Evolutionary conservation across 768 basidiomycete genomes (phyloP), one percentile per base, ranked within the genome.

Genomic region (Rhodocollybia butyracea): DNA sequence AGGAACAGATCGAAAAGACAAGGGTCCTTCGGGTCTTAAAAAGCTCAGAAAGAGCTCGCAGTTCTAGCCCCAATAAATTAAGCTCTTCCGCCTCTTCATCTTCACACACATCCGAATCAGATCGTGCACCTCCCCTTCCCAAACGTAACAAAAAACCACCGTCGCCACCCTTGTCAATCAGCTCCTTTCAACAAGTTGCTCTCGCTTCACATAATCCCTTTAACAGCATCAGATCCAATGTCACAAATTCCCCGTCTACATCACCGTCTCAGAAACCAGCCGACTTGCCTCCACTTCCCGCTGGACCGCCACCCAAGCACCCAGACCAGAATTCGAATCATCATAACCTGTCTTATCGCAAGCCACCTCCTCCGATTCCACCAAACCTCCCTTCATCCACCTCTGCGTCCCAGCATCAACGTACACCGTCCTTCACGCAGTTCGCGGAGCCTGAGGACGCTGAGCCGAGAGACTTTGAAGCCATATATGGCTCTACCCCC

Each of bases 1-100:
- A 90, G 61, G 82, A 81, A 39, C 76, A 80, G 58, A 73, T 89
- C 17, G 87, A 88, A 66, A 80, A 82, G 59, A 85, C 87, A 64
- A 75, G 89, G 10, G 79, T 89, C 19, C 71, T 89, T 57, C 81
- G 85, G 66, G 83, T 91, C 11, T 73, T 91, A 30, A 87, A 86
- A 68, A 86, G 85, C 60, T 53, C 51, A 19, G 51, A 41, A 42
- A 83, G n/a, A n/a, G n/a, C n/a, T n/a, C n/a, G n/a, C n/a, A n/a
- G n/a, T n/a, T n/a, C n/a, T n/a, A n/a, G n/a, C n/a, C n/a, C n/a
- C n/a, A n/a, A n/a, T n/a, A n/a, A n/a, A n/a, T n/a, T n/a, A n/a
- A n/a, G 83, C 38, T 72, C 76, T 29, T 64, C 65, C 46, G 61
- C 66, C 30, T 42, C 54, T 12, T 29, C 48, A 15, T 59, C 58